Conservation (phyloP, 768 basidiomycete genomes). For the Mycena crocata region DNA sequence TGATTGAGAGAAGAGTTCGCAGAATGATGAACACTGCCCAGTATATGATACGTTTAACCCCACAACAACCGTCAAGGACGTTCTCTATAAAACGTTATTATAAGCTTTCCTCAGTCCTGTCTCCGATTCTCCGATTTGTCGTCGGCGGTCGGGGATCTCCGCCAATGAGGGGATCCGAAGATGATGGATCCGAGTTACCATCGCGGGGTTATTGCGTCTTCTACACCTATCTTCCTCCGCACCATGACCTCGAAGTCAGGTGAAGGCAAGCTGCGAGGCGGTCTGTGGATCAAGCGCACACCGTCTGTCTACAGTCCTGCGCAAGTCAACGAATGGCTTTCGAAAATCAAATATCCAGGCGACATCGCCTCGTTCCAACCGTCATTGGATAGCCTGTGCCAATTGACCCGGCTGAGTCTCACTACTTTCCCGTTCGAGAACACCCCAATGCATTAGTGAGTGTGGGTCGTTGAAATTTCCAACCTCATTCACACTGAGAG, state of each 20-base stretch:
- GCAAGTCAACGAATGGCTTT: constrained; percentile 26
- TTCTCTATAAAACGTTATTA: no score
- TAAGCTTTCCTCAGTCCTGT: no score
- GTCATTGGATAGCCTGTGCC: constrained; percentile 14
- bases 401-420: constrained; percentile 20
- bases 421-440: constrained; percentile 32
- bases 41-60: no score
- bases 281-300: constrained; percentile 24
- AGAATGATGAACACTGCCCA: no score
- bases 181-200: no score
- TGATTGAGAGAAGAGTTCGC: no score
- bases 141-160: no score
- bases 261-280: constrained; percentile 21
- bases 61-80: no score
- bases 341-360: constrained; percentile 24
- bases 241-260: constrained; percentile 1
- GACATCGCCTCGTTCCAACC: constrained; percentile 8
- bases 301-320: constrained; percentile 16
- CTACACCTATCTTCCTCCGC: not conserved
- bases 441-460: constrained; percentile 33
- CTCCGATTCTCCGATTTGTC: no score
- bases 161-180: no score
- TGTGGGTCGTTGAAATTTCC: not conserved
- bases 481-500: no score
- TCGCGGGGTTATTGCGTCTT: no score